Evolutionary conservation across 495 filamentous ascomycete genomes (phyloP).

Genomic region (Hypoxylon intermedium): DNA sequence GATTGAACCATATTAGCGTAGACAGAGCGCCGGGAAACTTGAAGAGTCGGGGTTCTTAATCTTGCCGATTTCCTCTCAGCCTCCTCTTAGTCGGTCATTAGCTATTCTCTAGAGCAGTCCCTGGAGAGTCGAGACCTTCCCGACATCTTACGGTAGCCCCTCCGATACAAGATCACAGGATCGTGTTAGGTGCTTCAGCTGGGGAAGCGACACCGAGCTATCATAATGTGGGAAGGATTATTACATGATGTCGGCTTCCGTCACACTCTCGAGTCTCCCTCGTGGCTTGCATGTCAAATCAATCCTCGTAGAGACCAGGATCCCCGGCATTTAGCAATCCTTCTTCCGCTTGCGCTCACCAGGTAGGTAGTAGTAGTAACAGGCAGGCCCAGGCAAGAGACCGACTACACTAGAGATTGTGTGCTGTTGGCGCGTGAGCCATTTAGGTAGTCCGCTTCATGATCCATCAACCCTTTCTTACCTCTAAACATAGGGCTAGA

Average conservation of each 20-base stretch:
- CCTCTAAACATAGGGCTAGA: neutral
- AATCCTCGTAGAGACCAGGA: conserved; percentile 19
- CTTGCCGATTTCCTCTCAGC: conserved; percentile 21
- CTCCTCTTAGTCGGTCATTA: conserved; percentile 12
- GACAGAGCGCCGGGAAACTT: conserved; percentile 16
- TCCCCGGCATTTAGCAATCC: conserved; percentile 25
- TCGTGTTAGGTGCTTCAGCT: conserved; percentile 7
- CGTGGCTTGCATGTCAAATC: conserved; percentile 32
- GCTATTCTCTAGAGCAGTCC: neutral
- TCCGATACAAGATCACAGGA: neutral
- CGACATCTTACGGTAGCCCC: neutral
- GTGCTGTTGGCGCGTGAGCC: conserved; percentile 1
- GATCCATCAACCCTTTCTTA: neutral
- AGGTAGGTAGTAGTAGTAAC: neutral
- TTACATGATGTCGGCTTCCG: conserved; percentile 30
- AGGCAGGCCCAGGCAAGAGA: conserved; percentile 7
- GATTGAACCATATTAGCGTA: conserved; percentile 33
- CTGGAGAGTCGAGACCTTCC: neutral
- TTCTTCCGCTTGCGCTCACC: conserved; percentile 1
- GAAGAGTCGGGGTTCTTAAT: neutral
- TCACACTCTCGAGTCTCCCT: conserved; percentile 17
- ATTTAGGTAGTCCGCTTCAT: neutral
- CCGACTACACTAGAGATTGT: neutral
- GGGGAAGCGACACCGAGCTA: neutral
- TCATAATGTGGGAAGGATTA: conserved; percentile 10